Conservation (phyloP, 108 stramenopile genomes). For the Cyclostephanos tholiformis region DNA sequence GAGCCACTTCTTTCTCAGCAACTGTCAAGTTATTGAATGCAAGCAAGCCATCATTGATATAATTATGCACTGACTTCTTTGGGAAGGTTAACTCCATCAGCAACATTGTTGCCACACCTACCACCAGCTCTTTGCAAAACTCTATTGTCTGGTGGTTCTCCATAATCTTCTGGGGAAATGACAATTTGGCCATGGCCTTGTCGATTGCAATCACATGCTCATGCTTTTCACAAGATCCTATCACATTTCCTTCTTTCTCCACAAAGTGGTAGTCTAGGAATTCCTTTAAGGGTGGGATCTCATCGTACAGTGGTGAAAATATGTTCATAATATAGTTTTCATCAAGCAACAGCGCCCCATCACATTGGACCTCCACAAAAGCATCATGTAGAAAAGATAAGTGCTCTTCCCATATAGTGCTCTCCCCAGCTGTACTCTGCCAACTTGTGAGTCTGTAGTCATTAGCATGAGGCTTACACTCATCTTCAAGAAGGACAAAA, state of each 20-base stretch:
- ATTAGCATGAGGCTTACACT: too few relatives aligned
- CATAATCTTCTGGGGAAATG: background rate
- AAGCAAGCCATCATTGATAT: too few relatives aligned
- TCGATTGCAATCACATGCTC: constrained; percentile 8
- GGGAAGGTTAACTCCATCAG: background rate
- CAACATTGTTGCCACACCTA: background rate
- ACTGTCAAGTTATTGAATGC: background rate
- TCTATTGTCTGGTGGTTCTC: background rate
- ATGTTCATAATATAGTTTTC: constrained; percentile 10
- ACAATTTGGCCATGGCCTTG: background rate
- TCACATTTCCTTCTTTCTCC: constrained; percentile 21
- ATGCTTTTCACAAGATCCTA: too few relatives aligned
- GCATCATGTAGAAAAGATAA: constrained; percentile 2
- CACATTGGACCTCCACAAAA: background rate
- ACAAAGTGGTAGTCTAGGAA: constrained; percentile 5
- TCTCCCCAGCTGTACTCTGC: constrained; percentile 15
- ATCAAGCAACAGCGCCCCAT: constrained; percentile 1
- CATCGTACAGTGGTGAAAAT: background rate
- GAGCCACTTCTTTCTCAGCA: background rate
- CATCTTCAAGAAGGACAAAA: too few relatives aligned
- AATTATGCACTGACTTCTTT: background rate
- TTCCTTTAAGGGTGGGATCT: constrained; percentile 12
- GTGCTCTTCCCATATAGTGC: constrained; percentile 18
- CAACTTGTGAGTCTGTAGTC: constrained; percentile 22
- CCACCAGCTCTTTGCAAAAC: too few relatives aligned